Evolutionary conservation across 805 yeast genomes (phyloP).

Genomic region (Yamadazyma ubonensis): DNA sequence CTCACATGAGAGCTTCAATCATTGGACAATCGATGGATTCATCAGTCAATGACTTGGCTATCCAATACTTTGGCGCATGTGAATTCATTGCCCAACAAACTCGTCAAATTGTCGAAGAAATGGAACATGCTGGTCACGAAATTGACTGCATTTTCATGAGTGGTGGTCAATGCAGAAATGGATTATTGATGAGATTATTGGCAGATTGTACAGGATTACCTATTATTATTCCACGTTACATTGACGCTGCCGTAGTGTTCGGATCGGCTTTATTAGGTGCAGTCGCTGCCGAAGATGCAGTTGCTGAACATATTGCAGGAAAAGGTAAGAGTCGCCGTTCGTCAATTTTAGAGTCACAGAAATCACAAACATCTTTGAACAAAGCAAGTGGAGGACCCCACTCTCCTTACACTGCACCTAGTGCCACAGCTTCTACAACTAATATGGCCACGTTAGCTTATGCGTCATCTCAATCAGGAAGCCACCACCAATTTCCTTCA

Average conservation of each 20-base stretch:
- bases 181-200: conserved; percentile 80
- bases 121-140: conserved; percentile 77
- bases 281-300: conserved; percentile 74
- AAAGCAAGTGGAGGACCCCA: conserved; percentile 31
- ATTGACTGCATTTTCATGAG: conserved; percentile 80
- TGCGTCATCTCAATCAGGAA: conserved; percentile 29
- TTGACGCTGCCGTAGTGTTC: conserved; percentile 95
- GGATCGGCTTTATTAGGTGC: conserved; percentile 96
- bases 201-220: conserved; percentile 94
- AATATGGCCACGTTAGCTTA: conserved; percentile 53
- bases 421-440: conserved; percentile 70
- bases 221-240: conserved; percentile 87
- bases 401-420: conserved; percentile 78
- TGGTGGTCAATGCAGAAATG: conserved; percentile 96
- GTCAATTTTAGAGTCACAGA: conserved; percentile 28
- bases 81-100: conserved; percentile 98
- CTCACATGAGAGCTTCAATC: conserved; percentile 86
- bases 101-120: conserved; percentile 85
- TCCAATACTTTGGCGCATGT: conserved; percentile 88
- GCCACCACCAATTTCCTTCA: conserved; percentile 28
- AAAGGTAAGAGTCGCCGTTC: conserved; percentile 38
- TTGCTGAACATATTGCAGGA: conserved; percentile 33
- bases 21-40: conserved; percentile 92
- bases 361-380: conserved; percentile 31
- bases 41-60: conserved; percentile 79